Evolutionary conservation across 2,329 filamentous ascomycete genomes (phyloP).

Genomic region (Botryosphaeria dothidea): DNA sequence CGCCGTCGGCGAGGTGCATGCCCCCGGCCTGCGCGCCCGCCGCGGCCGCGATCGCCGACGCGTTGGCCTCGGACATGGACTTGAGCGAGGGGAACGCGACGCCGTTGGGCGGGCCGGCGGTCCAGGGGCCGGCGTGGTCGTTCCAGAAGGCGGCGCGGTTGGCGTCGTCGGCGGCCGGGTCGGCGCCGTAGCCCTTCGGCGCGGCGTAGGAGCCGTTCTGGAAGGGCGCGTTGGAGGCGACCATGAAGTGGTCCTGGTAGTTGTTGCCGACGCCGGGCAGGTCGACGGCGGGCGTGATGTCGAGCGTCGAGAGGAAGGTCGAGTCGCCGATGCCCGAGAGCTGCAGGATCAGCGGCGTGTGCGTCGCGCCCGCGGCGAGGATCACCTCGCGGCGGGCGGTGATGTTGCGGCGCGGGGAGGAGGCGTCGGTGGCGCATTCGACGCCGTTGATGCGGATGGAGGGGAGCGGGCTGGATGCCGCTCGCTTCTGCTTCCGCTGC

Average conservation of each 20-base stretch:
- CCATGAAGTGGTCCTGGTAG: constrained; percentile 31
- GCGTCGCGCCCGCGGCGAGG: constrained; percentile 58
- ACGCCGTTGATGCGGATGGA: constrained; percentile 1
- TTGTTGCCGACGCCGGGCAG: constrained; percentile 34
- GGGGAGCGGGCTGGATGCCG: not conserved
- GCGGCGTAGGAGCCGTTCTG: not conserved
- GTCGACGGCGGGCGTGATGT: constrained; percentile 29
- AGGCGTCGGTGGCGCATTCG: not conserved
- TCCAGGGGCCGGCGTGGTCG: constrained; percentile 4
- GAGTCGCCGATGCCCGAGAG: constrained; percentile 60
- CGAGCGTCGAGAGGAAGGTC: constrained; percentile 27
- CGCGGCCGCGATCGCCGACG: not conserved
- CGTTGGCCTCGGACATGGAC: not conserved
- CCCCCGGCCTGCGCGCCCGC: not conserved
- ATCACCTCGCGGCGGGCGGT: constrained; percentile 54
- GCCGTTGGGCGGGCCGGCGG: constrained; percentile 15
- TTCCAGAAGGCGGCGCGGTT: not conserved
- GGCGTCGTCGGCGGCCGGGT: not conserved
- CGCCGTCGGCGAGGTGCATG: not conserved
- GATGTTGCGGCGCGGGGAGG: constrained; percentile 27
- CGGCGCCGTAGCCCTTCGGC: constrained; percentile 1
- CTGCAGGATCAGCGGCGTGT: constrained; percentile 62
- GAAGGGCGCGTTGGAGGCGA: constrained; percentile 27
- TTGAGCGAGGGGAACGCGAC: constrained; percentile 18
- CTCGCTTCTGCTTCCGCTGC: not conserved